Conservation (phyloP, 73 alveolate genomes). For the Paramecium octaurelia region DNA sequence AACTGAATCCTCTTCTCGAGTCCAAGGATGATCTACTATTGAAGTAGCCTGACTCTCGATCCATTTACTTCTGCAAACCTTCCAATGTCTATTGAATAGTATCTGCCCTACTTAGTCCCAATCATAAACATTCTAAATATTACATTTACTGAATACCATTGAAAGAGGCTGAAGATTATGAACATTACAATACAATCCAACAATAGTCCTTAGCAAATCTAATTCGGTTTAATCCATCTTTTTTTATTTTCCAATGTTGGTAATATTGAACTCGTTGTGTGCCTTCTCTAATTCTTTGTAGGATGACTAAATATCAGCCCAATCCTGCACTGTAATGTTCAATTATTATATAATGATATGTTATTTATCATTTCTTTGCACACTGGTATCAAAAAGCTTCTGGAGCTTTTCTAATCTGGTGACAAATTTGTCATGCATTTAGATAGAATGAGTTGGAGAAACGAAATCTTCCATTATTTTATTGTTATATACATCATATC, state of each 20-base stretch:
- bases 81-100: slow-evolving; percentile 11
- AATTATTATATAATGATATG: neutral
- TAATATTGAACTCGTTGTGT: neutral
- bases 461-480: neutral
- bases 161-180: neutral
- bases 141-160: neutral
- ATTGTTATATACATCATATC: neutral
- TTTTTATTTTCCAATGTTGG: neutral
- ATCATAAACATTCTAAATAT: neutral
- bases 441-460: neutral
- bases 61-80: neutral
- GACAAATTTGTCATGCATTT: neutral
- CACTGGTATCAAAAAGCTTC: neutral
- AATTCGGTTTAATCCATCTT: neutral
- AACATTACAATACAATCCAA: neutral
- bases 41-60: neutral
- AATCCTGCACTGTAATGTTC: neutral
- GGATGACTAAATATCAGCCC: neutral
- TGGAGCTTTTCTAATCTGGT: neutral
- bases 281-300: neutral
- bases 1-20: neutral
- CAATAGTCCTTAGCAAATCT: neutral
- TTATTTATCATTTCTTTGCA: neutral
- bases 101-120: neutral
- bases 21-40: neutral